Evolutionary conservation across 148 eudicot genomes (phyloP).

Genomic region (Rhododendron mucronatum): DNA sequence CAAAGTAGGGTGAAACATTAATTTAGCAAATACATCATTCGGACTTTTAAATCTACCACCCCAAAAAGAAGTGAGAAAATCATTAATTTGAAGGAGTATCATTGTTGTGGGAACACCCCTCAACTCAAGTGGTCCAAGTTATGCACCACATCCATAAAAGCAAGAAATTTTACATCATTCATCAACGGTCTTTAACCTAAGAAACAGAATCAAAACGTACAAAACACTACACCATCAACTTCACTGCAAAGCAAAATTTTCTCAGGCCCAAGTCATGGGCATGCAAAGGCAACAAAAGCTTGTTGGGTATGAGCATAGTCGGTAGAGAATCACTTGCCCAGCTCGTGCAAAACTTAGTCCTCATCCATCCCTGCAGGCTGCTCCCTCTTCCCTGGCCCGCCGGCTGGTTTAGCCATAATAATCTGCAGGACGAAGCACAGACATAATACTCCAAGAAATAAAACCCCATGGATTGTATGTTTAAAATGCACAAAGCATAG

Average conservation of each 20-base stretch:
- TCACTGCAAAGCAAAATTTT: conserved; percentile 1
- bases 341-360: conserved; percentile 32
- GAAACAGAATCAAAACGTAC: background rate
- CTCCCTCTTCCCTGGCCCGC: conserved; percentile 66
- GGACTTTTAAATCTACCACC: background rate
- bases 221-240: background rate
- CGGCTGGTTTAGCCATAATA: conserved; percentile 97
- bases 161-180: background rate
- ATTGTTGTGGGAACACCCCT: background rate
- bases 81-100: background rate
- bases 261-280: background rate
- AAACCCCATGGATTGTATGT: background rate
- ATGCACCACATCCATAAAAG: background rate
- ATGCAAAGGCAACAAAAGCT: background rate
- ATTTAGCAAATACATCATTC: background rate
- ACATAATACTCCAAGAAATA: background rate
- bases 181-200: background rate
- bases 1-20: background rate
- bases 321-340: background rate
- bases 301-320: background rate
- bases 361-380: conserved; percentile 77
- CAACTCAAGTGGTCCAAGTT: background rate
- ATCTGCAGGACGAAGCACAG: conserved; percentile 45
- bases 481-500: background rate
- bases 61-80: background rate